Evolutionary conservation across 176 grass and related monocot species (phyloP), one percentile per base, ranked within the genome.

Genomic region (Juncus effusus): DNA sequence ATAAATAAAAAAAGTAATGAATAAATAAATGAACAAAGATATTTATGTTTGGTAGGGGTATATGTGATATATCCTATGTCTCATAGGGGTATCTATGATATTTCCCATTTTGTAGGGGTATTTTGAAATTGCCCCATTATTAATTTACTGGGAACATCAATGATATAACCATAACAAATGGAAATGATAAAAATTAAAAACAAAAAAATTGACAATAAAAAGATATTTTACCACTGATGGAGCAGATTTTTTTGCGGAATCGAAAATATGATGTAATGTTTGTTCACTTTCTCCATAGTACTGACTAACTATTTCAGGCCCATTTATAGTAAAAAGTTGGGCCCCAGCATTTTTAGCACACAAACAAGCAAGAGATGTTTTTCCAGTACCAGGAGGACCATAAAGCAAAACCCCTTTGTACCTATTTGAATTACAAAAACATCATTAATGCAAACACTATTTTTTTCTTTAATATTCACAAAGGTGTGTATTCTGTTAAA

Each of bases 301-400:
- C 58, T 89, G 80, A 81, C 88, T 92, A 61, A 97, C 77, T 59
- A 89, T 84, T 74, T 97, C 88, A 69, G 93, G 88, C 64, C 87
- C 93, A 51, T 89, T 97, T 55, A 92, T 80, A 76, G 79, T 76
- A 61, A 89, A 97, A 62, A 97, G 80, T 37, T 69, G 85, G 50
- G 54, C 79, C 67, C 80, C 76, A 59, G 57, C 54, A 70, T 82
- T 76, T 82, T 82, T 60, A 54, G 85, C 88, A 82, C 93, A 97
- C 38, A 59, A 76, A 80, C 61, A 77, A 77, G 85, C 88, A 51
- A 97, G 79, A 72, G 85, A 92, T 67, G 88, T 97, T 75, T 97
- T 92, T 67, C 92, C 92, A 79, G 92, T 96, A 73, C 92, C 92
- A 85, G 92, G 84, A 58, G 92, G 87, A 55, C 92, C 92, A 72